Conservation (phyloP, 805 yeast genomes). For the Blastobotrys peoriensis region DNA sequence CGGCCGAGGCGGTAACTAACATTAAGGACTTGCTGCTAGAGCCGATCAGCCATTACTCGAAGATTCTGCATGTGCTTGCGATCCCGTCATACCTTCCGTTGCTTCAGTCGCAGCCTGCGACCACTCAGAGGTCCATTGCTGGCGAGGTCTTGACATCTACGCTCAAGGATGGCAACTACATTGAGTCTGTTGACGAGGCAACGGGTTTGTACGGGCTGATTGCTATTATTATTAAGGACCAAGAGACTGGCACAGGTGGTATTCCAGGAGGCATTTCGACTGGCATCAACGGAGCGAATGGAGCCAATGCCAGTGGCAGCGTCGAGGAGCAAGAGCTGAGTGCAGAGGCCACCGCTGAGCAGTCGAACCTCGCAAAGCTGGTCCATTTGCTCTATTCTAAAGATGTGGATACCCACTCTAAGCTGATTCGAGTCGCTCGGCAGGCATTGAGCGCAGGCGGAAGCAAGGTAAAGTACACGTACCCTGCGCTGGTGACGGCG, state of each 20-base stretch:
- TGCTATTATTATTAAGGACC: conserved; percentile 44
- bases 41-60: conserved; percentile 28
- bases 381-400: conserved; percentile 55
- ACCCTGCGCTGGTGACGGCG: conserved; percentile 66
- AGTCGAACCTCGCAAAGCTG: conserved; percentile 49
- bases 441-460: conserved; percentile 50
- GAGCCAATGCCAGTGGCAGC: conserved; percentile 1
- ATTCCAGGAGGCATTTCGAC: conserved; percentile 22
- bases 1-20: conserved; percentile 26
- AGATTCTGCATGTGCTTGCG: conserved; percentile 28
- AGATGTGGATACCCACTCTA: conserved; percentile 42
- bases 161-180: conserved; percentile 35
- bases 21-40: conserved; percentile 29
- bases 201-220: conserved; percentile 56
- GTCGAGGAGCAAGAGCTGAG: conserved; percentile 3
- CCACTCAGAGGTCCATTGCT: conserved; percentile 53
- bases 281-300: conserved; percentile 4
- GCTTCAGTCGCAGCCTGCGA: conserved; percentile 45
- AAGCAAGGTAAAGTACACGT: conserved; percentile 53
- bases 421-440: conserved; percentile 41
- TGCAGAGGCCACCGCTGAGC: conserved; percentile 25
- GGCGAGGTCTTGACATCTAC: conserved; percentile 55
- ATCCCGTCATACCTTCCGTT: conserved; percentile 49
- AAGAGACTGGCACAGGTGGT: conserved; percentile 14
- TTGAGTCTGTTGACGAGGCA: conserved; percentile 44